Percentiles rank a stretch among this genome's conserved stretches.
Evolutionary conservation across 2,329 filamentous ascomycete species (phyloP).

Genomic region (Gnomoniopsis smithogilvyi): DNA sequence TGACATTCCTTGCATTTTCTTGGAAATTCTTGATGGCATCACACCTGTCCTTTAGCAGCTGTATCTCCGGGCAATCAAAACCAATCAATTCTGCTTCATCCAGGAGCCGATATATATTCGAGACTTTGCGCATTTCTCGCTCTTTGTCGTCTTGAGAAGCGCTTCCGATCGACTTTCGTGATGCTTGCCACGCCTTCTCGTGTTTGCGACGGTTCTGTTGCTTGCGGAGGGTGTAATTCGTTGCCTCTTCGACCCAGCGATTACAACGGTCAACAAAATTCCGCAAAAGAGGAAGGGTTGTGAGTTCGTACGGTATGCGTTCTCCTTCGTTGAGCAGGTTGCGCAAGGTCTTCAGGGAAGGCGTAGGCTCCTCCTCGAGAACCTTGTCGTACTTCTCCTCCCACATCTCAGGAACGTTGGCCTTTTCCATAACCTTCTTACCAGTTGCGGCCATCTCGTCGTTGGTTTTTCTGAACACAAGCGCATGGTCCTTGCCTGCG

Average conservation of each 20-base stretch:
- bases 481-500: conserved; percentile 64
- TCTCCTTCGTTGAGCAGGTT: conserved; percentile 88
- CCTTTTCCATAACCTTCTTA: conserved; percentile 81
- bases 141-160: conserved; percentile 70
- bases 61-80: conserved; percentile 91
- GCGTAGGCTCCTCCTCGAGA: conserved; percentile 78
- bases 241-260: conserved; percentile 96
- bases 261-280: conserved; percentile 95
- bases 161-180: conserved; percentile 63
- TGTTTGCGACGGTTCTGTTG: conserved; percentile 96
- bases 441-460: conserved; percentile 64
- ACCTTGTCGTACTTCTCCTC: conserved; percentile 83
- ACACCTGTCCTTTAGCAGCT: conserved; percentile 78
- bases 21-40: conserved; percentile 84
- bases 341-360: conserved; percentile 81
- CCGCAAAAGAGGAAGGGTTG: conserved; percentile 76
- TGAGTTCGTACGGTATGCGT: conserved; percentile 87
- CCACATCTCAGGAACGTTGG: conserved; percentile 82
- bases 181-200: conserved; percentile 74
- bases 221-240: conserved; percentile 93
- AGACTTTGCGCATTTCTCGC: conserved; percentile 81
- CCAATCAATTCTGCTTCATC: conserved; percentile 80
- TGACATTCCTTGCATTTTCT: conserved; percentile 65
- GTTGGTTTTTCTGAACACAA: conserved; percentile 75
- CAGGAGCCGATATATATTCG: conserved; percentile 83